These are phyloP conservation scores for Sugiyamaella marilandica DNA, from an alignment of 805 yeast species.

Conservation along the genomic window DNA sequence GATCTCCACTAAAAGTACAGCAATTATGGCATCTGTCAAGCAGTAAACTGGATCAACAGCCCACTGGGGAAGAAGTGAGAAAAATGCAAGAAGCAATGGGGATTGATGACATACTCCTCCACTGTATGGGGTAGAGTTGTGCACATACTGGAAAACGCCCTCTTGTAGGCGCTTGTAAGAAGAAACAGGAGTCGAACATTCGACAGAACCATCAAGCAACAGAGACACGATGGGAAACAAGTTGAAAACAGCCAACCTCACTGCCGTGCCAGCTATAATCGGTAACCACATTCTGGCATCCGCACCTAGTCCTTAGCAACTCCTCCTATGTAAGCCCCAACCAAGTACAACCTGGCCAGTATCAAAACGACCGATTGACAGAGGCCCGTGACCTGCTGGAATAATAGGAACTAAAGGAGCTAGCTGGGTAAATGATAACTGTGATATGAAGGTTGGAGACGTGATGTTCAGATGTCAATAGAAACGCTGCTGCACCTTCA, in stretches of 20 bases:
- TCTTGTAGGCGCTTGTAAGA: constrained; percentile 60
- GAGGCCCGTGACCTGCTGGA: no score
- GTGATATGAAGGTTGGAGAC: no score
- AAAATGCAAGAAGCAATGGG: constrained; percentile 58
- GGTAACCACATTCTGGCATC: no score
- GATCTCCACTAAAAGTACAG: constrained; percentile 41
- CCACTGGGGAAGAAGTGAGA: constrained; percentile 36
- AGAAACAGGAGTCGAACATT: constrained; percentile 68
- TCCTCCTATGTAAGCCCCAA: no score
- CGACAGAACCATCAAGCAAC: constrained; percentile 46
- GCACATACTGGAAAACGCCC: constrained; percentile 57
- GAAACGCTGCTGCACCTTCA: no score
- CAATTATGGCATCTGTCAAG: constrained; percentile 53
- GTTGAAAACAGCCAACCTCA: background rate
- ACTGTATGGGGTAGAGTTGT: constrained; percentile 61
- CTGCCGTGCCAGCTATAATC: background rate
- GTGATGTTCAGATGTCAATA: no score
- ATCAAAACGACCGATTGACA: no score
- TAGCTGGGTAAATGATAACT: no score
- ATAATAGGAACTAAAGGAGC: no score
- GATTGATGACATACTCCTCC: constrained; percentile 89
- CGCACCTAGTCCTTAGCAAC: background rate
- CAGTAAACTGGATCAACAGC: constrained; percentile 47
- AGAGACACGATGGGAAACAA: background rate
- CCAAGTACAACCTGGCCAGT: no score